Percentiles rank a stretch among this genome's conserved stretches.
These are phyloP conservation scores for Ramaria rubella DNA, from an alignment of 768 basidiomycete species.

Conservation along the genomic window DNA sequence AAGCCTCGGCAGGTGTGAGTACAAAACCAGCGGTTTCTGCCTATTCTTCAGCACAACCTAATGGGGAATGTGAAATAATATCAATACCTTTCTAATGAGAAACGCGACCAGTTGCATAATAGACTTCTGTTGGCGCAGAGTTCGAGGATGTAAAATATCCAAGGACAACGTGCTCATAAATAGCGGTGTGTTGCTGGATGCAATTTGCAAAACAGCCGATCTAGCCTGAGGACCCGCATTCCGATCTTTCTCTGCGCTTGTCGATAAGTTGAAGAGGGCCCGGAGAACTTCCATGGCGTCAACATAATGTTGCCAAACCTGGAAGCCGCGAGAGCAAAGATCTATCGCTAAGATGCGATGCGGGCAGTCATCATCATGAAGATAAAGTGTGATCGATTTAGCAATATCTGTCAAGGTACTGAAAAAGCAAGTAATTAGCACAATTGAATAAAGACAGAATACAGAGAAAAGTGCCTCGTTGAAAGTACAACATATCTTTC, in stretches of 20 bases:
- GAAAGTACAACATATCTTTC: slow-evolving; percentile 75
- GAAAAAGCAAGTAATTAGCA: slow-evolving; percentile 6
- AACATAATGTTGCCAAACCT: slow-evolving; percentile 90
- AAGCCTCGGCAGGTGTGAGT: slow-evolving; percentile 74
- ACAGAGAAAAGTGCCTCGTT: slow-evolving; percentile 43
- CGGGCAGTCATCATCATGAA: slow-evolving; percentile 64
- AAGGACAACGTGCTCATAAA: slow-evolving; percentile 93
- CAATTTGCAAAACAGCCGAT: slow-evolving; percentile 77
- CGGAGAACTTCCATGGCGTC: slow-evolving; percentile 87
- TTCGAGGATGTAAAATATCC: slow-evolving; percentile 76
- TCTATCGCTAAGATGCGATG: slow-evolving; percentile 78
- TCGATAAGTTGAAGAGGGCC: slow-evolving; percentile 74
- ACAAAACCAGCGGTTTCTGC: slow-evolving; percentile 81
- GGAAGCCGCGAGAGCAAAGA: slow-evolving; percentile 84
- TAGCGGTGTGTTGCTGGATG: slow-evolving; percentile 71
- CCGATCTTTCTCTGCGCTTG: slow-evolving; percentile 61
- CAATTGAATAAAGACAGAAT: background rate
- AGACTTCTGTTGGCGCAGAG: slow-evolving; percentile 71
- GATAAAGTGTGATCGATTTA: slow-evolving; percentile 69
- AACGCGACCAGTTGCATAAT: slow-evolving; percentile 93
- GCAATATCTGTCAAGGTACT: slow-evolving; percentile 82
- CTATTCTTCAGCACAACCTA: background rate
- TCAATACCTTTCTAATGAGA: slow-evolving; percentile 75
- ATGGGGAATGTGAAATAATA: background rate
- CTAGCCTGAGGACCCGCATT: slow-evolving; percentile 75